Conservation (phyloP, 192 early-diverging fungal genomes). For the Lobosporangium transversale region DNA sequence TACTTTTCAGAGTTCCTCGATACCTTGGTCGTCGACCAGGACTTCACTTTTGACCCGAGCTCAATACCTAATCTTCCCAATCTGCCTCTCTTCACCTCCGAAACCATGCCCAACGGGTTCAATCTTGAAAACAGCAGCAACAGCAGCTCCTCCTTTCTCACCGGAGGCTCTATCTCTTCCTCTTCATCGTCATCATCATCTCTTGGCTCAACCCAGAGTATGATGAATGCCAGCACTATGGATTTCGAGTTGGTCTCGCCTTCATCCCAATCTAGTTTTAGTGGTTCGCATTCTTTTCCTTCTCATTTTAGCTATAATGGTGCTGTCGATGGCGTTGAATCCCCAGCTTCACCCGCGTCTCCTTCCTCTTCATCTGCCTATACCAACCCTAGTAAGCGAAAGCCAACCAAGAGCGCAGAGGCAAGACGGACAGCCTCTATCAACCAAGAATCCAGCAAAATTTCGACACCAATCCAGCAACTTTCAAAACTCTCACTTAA, state of each 20-base stretch:
- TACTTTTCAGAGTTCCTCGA: conserved; percentile 66
- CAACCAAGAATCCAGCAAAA: conserved; percentile 20
- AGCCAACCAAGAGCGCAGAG: conserved; percentile 23
- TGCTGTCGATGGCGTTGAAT: too few species aligned
- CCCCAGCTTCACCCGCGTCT: conserved; percentile 19
- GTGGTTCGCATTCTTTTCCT: conserved; percentile 23
- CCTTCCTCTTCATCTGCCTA: conserved; percentile 17
- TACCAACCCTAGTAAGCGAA: conserved; percentile 18
- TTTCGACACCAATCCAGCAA: conserved; percentile 41
- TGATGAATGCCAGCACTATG: conserved; percentile 21
- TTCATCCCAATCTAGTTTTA: conserved; percentile 37
- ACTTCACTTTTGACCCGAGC: conserved; percentile 48
- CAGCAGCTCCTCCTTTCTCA: not conserved
- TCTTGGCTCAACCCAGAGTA: not conserved
- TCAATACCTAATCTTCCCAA: conserved; percentile 45
- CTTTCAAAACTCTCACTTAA: conserved; percentile 51
- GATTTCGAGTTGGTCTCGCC: conserved; percentile 52
- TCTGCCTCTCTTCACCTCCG: conserved; percentile 22
- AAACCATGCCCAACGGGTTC: conserved; percentile 35
- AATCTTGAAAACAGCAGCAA: conserved; percentile 4
- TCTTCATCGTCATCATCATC: conserved; percentile 5
- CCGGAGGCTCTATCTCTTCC: too few species aligned
- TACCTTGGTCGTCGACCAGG: conserved; percentile 58
- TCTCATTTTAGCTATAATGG: conserved; percentile 12
- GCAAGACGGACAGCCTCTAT: conserved; percentile 7